Evolutionary conservation across 441 rosid species (phyloP).

Genomic region (Geranium incanum): DNA sequence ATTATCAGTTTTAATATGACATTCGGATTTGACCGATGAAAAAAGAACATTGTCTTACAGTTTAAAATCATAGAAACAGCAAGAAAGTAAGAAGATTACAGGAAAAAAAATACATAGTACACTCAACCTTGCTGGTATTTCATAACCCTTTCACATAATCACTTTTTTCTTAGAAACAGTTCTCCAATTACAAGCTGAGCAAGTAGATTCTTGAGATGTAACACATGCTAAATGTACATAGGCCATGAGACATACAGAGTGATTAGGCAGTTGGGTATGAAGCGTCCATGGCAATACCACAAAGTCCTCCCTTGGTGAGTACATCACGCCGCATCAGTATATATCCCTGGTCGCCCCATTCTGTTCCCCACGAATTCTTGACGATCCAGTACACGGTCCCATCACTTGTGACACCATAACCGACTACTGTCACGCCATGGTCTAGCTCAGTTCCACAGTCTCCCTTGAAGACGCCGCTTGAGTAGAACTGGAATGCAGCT

Average conservation of each 20-base stretch:
- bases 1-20: too few species aligned
- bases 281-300: conserved; percentile 28
- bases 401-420: conserved; percentile 18
- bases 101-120: too few species aligned
- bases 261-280: conserved; percentile 20
- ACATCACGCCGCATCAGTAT: conserved; percentile 25
- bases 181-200: neutral
- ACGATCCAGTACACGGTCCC: conserved; percentile 29
- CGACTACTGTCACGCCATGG: conserved; percentile 21
- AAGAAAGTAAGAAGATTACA: too few species aligned
- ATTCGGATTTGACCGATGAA: too few species aligned
- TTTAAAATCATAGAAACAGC: too few species aligned
- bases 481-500: conserved; percentile 63
- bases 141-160: neutral
- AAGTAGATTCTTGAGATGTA: neutral
- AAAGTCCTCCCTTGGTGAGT: conserved; percentile 20
- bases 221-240: neutral
- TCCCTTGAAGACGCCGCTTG: conserved; percentile 20
- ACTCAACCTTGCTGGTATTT: neutral
- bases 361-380: conserved; percentile 30
- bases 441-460: conserved; percentile 20
- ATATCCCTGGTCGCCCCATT: conserved; percentile 27
- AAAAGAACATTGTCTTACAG: too few species aligned
- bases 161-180: too few species aligned
- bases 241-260: neutral